These are phyloP conservation scores for Clonostachys solani DNA, from an alignment of 2,329 filamentous ascomycete species.

Conservation along the genomic window DNA sequence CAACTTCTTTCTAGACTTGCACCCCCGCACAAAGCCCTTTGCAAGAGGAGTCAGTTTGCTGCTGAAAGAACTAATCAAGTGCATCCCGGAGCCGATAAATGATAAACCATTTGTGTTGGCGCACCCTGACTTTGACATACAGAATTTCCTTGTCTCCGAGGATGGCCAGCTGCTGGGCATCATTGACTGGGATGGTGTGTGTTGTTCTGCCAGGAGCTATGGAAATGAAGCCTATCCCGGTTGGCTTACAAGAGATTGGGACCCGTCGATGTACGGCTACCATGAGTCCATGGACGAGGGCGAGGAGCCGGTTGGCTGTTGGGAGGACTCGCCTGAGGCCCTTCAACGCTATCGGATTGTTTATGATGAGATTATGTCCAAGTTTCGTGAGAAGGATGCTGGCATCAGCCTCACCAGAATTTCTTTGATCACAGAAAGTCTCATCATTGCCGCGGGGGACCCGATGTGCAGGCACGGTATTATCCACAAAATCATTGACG, in stretches of 20 bases:
- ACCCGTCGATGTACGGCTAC: slow-evolving; percentile 11
- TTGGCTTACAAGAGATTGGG: slow-evolving; percentile 16
- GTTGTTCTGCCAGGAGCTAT: slow-evolving; percentile 11
- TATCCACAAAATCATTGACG: neutral
- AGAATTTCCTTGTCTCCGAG: slow-evolving; percentile 21
- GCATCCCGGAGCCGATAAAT: slow-evolving; percentile 7
- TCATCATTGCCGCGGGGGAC: neutral
- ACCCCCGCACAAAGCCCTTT: neutral
- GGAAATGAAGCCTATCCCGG: slow-evolving; percentile 11
- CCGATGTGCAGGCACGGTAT: neutral
- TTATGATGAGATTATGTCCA: slow-evolving; percentile 3
- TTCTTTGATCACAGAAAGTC: neutral
- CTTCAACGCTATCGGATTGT: slow-evolving; percentile 7
- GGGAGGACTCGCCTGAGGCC: slow-evolving; percentile 10
- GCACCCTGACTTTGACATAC: slow-evolving; percentile 19
- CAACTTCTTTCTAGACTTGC: neutral
- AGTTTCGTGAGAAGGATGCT: neutral
- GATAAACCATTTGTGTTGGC: slow-evolving; percentile 11
- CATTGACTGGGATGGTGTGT: slow-evolving; percentile 21
- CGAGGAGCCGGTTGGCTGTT: slow-evolving; percentile 8
- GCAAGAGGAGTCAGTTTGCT: neutral
- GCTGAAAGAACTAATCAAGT: slow-evolving; percentile 8
- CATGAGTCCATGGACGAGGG: slow-evolving; percentile 5
- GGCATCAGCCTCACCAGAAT: neutral
- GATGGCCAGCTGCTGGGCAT: slow-evolving; percentile 16